These are phyloP conservation scores for Epithele typhae DNA, from an alignment of 768 basidiomycete genomes.

Conservation along the genomic window DNA sequence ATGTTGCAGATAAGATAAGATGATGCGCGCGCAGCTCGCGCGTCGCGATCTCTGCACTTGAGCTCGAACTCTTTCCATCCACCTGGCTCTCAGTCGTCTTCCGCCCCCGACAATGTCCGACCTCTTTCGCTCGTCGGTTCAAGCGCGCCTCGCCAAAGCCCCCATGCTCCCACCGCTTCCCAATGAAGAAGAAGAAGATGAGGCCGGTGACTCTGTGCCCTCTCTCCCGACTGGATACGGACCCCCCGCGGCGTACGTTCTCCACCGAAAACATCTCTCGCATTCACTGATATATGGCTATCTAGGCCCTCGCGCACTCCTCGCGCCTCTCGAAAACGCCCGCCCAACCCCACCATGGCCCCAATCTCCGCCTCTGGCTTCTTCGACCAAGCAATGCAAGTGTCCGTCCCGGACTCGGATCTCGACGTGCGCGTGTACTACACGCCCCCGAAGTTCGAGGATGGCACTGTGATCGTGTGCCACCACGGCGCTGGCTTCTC, in stretches of 20 bases:
- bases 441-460: slow-evolving; percentile 55
- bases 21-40: too few relatives aligned
- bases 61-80: too few relatives aligned
- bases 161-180: slow-evolving; percentile 45
- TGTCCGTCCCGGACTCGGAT: slow-evolving; percentile 54
- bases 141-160: slow-evolving; percentile 71
- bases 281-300: not conserved
- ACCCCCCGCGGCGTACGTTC: slow-evolving; percentile 58
- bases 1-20: too few relatives aligned
- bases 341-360: slow-evolving; percentile 57
- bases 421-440: slow-evolving; percentile 82
- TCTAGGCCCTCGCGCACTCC: slow-evolving; percentile 13
- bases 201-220: slow-evolving; percentile 53
- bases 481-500: slow-evolving; percentile 96
- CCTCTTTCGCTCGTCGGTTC: slow-evolving; percentile 73
- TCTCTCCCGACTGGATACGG: slow-evolving; percentile 54
- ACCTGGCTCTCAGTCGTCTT: too few relatives aligned
- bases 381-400: slow-evolving; percentile 78
- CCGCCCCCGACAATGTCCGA: too few relatives aligned
- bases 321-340: slow-evolving; percentile 24
- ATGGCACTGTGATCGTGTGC: slow-evolving; percentile 75
- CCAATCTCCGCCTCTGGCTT: slow-evolving; percentile 77
- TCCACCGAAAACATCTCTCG: too few relatives aligned
- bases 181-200: slow-evolving; percentile 47
- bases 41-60: too few relatives aligned